Evolutionary conservation across 208 protist species (phyloP).

Genomic region (Leishmania aethiopica): DNA sequence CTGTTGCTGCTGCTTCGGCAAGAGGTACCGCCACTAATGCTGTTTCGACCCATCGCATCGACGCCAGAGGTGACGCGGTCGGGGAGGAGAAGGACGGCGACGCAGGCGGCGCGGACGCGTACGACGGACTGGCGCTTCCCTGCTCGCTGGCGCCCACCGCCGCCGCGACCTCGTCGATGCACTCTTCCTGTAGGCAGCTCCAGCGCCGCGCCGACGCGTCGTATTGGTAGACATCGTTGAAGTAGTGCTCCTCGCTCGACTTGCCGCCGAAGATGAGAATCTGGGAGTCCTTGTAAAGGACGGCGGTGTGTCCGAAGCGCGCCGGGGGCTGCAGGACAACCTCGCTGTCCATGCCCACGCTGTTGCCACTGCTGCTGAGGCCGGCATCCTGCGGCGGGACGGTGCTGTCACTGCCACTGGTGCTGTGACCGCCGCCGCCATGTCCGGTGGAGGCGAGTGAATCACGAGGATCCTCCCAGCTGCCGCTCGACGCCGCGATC

Average conservation of each 20-base stretch:
- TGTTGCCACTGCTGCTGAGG: not conserved
- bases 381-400: not conserved
- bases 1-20: not conserved
- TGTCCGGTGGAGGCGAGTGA: not conserved
- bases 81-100: constrained; percentile 2
- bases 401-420: not conserved
- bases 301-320: constrained; percentile 73
- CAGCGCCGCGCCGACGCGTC: constrained; percentile 32
- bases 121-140: constrained; percentile 5
- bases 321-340: constrained; percentile 17
- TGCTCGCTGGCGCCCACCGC: not conserved
- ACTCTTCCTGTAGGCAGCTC: constrained; percentile 14
- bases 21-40: not conserved
- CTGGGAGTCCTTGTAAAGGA: constrained; percentile 42
- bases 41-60: not conserved
- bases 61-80: not conserved
- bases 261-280: constrained; percentile 70
- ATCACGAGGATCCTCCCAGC: not conserved
- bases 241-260: constrained; percentile 29
- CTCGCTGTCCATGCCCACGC: not conserved
- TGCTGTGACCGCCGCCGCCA: not conserved
- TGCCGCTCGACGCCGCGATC: constrained; percentile 2
- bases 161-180: not conserved
- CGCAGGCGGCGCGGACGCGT: constrained; percentile 5
- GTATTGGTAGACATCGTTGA: constrained; percentile 53